Evolutionary conservation across 805 yeast genomes (phyloP).

Genomic region (Ogataea salicorniae): DNA sequence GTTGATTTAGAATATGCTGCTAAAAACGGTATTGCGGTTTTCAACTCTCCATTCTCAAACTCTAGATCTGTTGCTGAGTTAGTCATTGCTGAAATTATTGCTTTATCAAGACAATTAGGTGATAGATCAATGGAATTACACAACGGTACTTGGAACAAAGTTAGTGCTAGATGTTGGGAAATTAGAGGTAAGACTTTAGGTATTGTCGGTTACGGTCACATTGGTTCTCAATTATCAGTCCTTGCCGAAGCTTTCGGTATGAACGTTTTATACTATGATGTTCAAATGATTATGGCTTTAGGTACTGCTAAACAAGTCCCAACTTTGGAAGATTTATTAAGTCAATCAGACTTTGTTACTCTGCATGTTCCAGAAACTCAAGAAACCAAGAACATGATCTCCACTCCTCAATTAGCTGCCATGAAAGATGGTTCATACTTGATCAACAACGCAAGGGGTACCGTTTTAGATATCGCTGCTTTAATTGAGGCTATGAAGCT

Average conservation of each 20-base stretch:
- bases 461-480: slow-evolving; percentile 95
- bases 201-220: slow-evolving; percentile 96
- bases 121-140: slow-evolving; percentile 96
- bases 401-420: slow-evolving; percentile 86
- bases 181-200: slow-evolving; percentile 98
- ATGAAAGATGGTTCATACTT: slow-evolving; percentile 96
- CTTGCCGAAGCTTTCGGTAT: slow-evolving; percentile 97
- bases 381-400: slow-evolving; percentile 86
- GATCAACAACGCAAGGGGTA: slow-evolving; percentile 95
- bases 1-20: slow-evolving; percentile 93
- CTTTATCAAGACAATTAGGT: slow-evolving; percentile 93
- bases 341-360: slow-evolving; percentile 80
- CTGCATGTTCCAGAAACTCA: slow-evolving; percentile 93
- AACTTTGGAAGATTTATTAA: slow-evolving; percentile 76
- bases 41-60: slow-evolving; percentile 90
- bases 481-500: slow-evolving; percentile 84
- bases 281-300: slow-evolving; percentile 86
- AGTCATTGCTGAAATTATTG: slow-evolving; percentile 90
- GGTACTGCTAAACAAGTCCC: slow-evolving; percentile 95
- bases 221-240: slow-evolving; percentile 95
- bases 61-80: slow-evolving; percentile 98
- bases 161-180: slow-evolving; percentile 94
- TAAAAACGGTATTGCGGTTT: slow-evolving; percentile 87
- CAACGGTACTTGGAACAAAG: slow-evolving; percentile 97
- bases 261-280: slow-evolving; percentile 93